Evolutionary conservation across 2,329 filamentous ascomycete species (phyloP), one percentile per base, ranked within the genome.

Genomic region (Aaosphaeria pasadenensis): DNA sequence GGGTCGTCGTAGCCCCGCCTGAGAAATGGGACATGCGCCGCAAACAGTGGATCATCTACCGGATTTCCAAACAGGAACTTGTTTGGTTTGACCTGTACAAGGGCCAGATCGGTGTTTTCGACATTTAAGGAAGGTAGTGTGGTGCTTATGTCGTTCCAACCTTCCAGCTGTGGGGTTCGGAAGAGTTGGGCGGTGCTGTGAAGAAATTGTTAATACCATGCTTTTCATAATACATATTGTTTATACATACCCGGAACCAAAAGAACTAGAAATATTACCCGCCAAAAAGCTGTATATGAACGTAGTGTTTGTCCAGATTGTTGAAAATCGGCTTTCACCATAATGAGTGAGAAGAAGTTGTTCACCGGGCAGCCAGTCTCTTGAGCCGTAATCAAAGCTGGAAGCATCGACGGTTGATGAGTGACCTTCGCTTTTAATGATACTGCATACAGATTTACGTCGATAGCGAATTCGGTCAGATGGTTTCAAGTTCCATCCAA

Each of bases 31-130:
- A 32, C 40, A 39, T 52, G 50, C 11, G 50, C 47, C 5, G 41
- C 30, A 35, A 49, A 52, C 31, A 50, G 13, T 7, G 44, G 50
- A 33, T 50, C 50, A 13, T 50, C 31, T 4, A 52, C 50, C 13
- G 50, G 50, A 6, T 40, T 28, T 11, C 6, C 7, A 29, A 48
- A 47, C 5, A 9, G 28, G 13, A 48, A 30, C 5, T 31, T 7
- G 32, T 50, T 53, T 30, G 45, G 48, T 6, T 9, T 9, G 11
- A 53, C 35, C 7, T 44, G 7, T 11, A 33, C 30, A 11, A 48
- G 30, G 7, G 43, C 36, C 28, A 50, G 6, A 38, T 51, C 48
- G 17, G 39, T 31, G 31, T 53, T 43, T 11, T 45, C 29, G 11
- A 35, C 5, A 35, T 43, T 32, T 46, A 51, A 42, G 29, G 51